Evolutionary conservation across 192 early-diverging fungal species (phyloP), one percentile per base, ranked within the genome.

Genomic region (Spinellus fusiger): DNA sequence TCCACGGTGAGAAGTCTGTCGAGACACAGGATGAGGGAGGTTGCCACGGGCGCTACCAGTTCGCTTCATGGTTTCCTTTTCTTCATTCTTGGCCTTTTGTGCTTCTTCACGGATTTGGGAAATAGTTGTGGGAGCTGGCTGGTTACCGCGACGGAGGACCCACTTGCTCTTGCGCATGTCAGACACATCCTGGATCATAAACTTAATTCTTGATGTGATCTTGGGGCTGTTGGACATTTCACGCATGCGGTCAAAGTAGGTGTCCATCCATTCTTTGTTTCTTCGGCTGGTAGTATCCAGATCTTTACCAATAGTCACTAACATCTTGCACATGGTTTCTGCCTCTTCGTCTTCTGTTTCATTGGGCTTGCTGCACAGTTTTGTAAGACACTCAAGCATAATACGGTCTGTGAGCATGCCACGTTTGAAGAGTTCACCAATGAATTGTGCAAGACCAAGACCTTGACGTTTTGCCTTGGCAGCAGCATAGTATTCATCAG

Each of bases 391-490:
- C 65, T 83, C 79, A 67, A 94, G 90, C 85, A 99, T 98, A 51
- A 99, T 94, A 76, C 90, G 90, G 61, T 93, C 88, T 5, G 93
- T 91, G 65, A 99, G 81, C 78, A 99, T 90, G 35, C 78, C 73
- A 44, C 88, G 71, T 71, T 92, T 88, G 85, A 93, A 99, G 47
- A 99, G 82, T 73, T 98, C 93, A 61, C 97, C 93, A 59, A 99
- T 94, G 67, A 98, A 96, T 44, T 81, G 74, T 15, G 95, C 88
- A 70, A 98, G 84, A 57, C 95, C 95, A 50, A 99, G 87, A 25
- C 90, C 91, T 25, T 90, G 88, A 57, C 95, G 89, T 86, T 99
- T 98, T 50, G 92, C 84, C 82, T 95, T 98, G 55, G 71, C 80
- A 3, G 92, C 81, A 57, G 87, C 77, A 73, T 93, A 94, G 73